These are phyloP conservation scores for Nicotiana knightiana DNA, from an alignment of 257 asterid genomes.

Conservation along the genomic window DNA sequence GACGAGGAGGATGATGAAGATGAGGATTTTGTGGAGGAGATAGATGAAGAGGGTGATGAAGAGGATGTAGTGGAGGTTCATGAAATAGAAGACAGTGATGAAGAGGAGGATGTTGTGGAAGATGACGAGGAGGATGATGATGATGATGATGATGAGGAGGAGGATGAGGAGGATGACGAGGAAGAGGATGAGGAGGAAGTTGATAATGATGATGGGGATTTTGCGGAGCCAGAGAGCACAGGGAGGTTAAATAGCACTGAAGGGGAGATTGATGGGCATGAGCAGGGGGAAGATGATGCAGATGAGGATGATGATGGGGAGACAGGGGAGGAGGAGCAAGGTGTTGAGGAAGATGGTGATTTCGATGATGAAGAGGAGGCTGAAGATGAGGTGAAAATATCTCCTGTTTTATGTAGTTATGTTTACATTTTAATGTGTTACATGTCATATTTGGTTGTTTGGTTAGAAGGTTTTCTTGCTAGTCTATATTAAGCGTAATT, in stretches of 20 bases:
- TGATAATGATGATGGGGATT: conserved; percentile 62
- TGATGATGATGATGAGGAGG: conserved; percentile 29
- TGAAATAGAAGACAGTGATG: conserved; percentile 61
- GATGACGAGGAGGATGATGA: conserved; percentile 22
- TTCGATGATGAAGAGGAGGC: conserved; percentile 74
- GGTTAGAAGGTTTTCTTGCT: not conserved
- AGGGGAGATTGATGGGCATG: conserved; percentile 95
- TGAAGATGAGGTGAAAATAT: conserved; percentile 67
- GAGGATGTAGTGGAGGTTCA: conserved; percentile 83
- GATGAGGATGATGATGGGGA: conserved; percentile 88
- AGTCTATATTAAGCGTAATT: not conserved
- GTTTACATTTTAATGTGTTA: not conserved
- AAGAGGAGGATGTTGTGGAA: conserved; percentile 42
- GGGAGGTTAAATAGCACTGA: conserved; percentile 58
- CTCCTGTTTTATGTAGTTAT: not conserved
- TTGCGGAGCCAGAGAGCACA: conserved; percentile 49
- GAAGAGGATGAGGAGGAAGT: conserved; percentile 77
- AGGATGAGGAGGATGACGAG: conserved; percentile 28
- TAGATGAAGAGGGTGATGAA: conserved; percentile 57
- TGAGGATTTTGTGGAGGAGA: conserved; percentile 66
- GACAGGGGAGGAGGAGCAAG: conserved; percentile 79
- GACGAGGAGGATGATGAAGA: conserved; percentile 45
- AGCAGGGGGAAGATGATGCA: conserved; percentile 81
- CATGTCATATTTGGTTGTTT: not conserved
- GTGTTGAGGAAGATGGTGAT: conserved; percentile 57